Conservation (phyloP, 2,329 filamentous ascomycete species). For the Chrysosphaeria jannelii region DNA sequence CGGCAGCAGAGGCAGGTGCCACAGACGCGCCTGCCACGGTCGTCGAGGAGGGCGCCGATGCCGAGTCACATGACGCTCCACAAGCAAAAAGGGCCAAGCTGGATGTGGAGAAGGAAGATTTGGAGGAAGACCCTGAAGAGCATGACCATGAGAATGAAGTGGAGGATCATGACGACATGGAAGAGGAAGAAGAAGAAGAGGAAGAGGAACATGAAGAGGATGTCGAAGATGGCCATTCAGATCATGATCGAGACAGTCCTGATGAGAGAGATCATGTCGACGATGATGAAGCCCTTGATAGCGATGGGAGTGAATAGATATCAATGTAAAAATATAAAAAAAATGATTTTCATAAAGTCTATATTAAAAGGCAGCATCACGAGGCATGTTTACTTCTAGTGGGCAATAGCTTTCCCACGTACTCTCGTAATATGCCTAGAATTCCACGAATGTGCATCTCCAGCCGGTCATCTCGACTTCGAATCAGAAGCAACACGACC, state of each 20-base stretch:
- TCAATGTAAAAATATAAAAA: no score
- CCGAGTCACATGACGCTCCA: conserved; percentile 5
- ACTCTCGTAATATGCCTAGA: conserved; percentile 24
- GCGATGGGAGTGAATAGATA: conserved; percentile 23
- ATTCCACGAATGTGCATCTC: conserved; percentile 44
- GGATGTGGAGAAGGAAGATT: conserved; percentile 10
- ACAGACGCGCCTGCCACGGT: conserved; percentile 5
- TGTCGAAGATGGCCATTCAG: conserved; percentile 10
- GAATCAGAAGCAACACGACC: conserved; percentile 40
- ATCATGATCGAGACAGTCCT: conserved; percentile 11
- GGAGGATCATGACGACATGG: conserved; percentile 10
- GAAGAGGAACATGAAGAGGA: conserved; percentile 10
- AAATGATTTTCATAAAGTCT: no score
- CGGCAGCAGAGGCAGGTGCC: no score
- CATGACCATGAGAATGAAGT: conserved; percentile 15
- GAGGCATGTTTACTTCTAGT: conserved; percentile 22
- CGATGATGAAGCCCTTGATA: conserved; percentile 31
- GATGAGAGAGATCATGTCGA: conserved; percentile 16
- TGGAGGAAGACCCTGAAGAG: conserved; percentile 10
- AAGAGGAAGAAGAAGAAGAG: conserved; percentile 6
- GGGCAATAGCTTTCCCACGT: conserved; percentile 25
- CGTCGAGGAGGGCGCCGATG: conserved; percentile 6
- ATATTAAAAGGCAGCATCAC: no score
- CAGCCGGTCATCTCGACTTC: conserved; percentile 36
- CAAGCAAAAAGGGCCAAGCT: conserved; percentile 11